Evolutionary conservation across 2,329 filamentous ascomycete genomes (phyloP).

Genomic region (Biscogniauxia sp.): DNA sequence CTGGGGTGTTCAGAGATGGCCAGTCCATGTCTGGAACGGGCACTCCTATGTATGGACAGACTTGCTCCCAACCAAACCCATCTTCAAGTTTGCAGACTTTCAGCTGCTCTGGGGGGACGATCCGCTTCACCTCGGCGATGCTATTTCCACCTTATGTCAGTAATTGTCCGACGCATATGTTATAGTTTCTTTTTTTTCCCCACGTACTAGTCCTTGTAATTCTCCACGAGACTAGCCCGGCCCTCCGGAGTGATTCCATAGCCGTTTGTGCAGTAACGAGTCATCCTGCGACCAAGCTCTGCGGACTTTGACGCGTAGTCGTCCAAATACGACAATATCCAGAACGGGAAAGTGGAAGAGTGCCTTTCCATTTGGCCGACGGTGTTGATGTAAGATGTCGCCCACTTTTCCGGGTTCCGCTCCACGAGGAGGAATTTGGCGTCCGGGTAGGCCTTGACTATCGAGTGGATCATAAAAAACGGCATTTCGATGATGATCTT

Average conservation of each 20-base stretch:
- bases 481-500: constrained; percentile 31
- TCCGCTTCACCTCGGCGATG: constrained; percentile 28
- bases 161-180: neutral
- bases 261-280: constrained; percentile 19
- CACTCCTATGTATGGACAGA: constrained; percentile 27
- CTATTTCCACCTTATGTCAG: constrained; percentile 9
- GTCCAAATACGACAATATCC: constrained; percentile 27
- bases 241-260: constrained; percentile 18
- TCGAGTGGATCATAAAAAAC: constrained; percentile 32
- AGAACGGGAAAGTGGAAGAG: constrained; percentile 24
- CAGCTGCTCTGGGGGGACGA: constrained; percentile 26
- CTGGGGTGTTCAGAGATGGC: constrained; percentile 25
- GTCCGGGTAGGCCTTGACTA: constrained; percentile 32
- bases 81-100: constrained; percentile 29
- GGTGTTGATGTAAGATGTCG: constrained; percentile 30
- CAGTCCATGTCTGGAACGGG: constrained; percentile 22
- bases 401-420: constrained; percentile 36
- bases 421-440: constrained; percentile 38
- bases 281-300: neutral
- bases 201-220: constrained; percentile 28
- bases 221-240: constrained; percentile 16
- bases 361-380: constrained; percentile 11
- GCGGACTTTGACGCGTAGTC: constrained; percentile 7
- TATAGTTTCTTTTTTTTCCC: neutral
- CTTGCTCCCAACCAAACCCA: constrained; percentile 28